Conservation (phyloP, 2,329 filamentous ascomycete species). For the Nemania sp. region DNA sequence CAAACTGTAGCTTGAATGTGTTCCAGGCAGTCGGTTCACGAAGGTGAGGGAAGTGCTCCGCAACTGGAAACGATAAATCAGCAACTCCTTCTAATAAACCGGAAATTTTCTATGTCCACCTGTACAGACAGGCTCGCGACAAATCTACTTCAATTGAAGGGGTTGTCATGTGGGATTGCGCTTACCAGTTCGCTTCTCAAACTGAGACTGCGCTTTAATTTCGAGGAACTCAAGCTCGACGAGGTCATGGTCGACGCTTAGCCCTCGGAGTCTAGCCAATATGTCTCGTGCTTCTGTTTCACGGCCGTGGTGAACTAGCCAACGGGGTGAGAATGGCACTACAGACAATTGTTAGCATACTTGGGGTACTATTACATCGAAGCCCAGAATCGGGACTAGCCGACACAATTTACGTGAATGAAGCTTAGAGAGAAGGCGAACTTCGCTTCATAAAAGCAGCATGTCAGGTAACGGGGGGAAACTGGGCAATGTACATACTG, state of each 20-base stretch:
- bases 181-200: constrained; percentile 67
- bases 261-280: constrained; percentile 65
- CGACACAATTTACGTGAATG: too few species aligned
- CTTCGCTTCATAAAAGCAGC: too few species aligned
- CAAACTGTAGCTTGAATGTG: constrained; percentile 69
- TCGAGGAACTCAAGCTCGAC: constrained; percentile 79
- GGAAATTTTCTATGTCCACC: too few species aligned
- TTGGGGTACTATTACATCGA: not conserved
- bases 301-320: constrained; percentile 66
- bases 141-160: too few species aligned
- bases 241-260: constrained; percentile 65
- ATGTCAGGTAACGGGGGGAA: too few species aligned
- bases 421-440: too few species aligned
- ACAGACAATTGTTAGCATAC: not conserved
- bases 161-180: not conserved
- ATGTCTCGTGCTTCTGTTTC: constrained; percentile 68
- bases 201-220: constrained; percentile 77
- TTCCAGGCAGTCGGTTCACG: constrained; percentile 63
- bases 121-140: too few species aligned
- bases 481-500: constrained; percentile 40
- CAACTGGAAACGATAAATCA: constrained; percentile 42
- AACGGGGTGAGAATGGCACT: constrained; percentile 76
- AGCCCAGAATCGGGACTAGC: not conserved
- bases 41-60: constrained; percentile 69
- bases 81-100: too few species aligned